These are phyloP conservation scores for Hemileccinum impolitum DNA, from an alignment of 768 basidiomycete genomes.

Conservation along the genomic window DNA sequence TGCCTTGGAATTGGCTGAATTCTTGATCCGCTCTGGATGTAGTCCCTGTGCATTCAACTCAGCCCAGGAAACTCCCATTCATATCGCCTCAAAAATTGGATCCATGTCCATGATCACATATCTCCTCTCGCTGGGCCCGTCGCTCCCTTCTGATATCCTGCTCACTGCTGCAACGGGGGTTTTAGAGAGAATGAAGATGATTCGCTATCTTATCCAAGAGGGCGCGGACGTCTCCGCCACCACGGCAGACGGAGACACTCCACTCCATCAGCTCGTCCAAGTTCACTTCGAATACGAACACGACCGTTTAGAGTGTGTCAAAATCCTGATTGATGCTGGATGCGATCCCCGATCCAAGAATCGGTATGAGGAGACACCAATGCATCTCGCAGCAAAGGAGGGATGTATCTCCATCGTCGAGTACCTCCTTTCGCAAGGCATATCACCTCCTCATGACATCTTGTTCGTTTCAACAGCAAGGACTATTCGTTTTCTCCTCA, in stretches of 20 bases:
- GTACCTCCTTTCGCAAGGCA: too few relatives aligned
- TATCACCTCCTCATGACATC: background rate
- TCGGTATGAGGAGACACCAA: too few relatives aligned
- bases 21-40: background rate
- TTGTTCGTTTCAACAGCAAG: background rate
- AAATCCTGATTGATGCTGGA: constrained; percentile 7
- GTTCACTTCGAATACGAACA: background rate
- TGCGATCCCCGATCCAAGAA: constrained; percentile 3
- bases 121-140: background rate
- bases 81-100: background rate
- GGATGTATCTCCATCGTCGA: too few relatives aligned
- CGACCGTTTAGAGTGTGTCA: background rate
- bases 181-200: background rate
- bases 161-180: background rate
- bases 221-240: background rate
- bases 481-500: background rate
- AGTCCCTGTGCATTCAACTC: background rate
- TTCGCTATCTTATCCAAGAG: background rate
- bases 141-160: background rate
- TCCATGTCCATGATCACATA: background rate
- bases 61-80: background rate
- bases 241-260: background rate
- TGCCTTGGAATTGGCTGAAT: background rate
- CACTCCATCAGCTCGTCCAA: constrained; percentile 3
- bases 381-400: too few relatives aligned